Base-by-base conservation (phyloP, 345 rosid genomes). In the Odontarrhena argentea region DNA sequence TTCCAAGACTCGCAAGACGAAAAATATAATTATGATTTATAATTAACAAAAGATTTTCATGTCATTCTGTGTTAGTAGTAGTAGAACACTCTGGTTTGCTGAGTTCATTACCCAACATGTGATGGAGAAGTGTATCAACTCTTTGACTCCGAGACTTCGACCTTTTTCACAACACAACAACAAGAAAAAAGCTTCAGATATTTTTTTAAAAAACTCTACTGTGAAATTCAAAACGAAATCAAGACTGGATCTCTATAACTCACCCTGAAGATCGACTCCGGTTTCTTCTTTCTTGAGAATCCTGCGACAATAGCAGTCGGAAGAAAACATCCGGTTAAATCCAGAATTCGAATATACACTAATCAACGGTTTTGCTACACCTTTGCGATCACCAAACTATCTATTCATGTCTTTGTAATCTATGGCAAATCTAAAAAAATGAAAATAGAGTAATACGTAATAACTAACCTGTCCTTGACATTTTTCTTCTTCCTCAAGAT, bases 41-140 rank as follows among this genome's bases (percentile, higher is more conserved):
- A 25, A 2, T 28, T 28, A 28, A 13, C 25, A 44, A n/a, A 30
- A 10, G 8, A 55, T 32, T 56, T 3, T 48, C 26, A 66, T 18
- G 22, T 18, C 22, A 18, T 18, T 18, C 22, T 25, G 67, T 44
- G 47, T 65, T 4, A 51, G 72, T 8, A 37, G 72, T 12, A 37
- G 77, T 9, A 12, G 77, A 74, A 55, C 74, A 74, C 77, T 74
- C 73, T 40, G 77, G 73, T 47, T 74, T 67, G 65, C 69, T 74
- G 53, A 74, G 77, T 68, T 74, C 77, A 60, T 68, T 65, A 61
- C 97, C 87, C 83, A 91, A 60, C 85, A 94, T 94, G 66, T 74
- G 97, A 80, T 91, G 99, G 63, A 94, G 96, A 71, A 94, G 99
- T 32, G 71, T 46, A 73, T 94, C 96, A 44, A 94, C 84, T 79